Percentiles rank a stretch among this genome's conserved stretches.
Evolutionary conservation across 2,329 filamentous ascomycete species (phyloP).

Genomic region (Epichloe baconii): DNA sequence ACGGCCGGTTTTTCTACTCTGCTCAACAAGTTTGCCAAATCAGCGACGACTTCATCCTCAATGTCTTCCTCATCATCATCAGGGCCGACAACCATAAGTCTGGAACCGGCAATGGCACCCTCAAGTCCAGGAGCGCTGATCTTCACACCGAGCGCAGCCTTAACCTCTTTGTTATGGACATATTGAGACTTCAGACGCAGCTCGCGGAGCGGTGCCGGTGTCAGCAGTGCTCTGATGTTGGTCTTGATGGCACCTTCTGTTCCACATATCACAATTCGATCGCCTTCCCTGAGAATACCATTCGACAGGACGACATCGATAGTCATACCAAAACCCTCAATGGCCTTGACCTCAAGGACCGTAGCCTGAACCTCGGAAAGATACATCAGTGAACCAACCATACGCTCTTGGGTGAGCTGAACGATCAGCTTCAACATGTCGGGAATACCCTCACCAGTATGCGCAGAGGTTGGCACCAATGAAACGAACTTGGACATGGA

Average conservation of each 20-base stretch:
- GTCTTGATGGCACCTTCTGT: slow-evolving; percentile 93
- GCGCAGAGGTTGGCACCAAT: slow-evolving; percentile 91
- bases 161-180: slow-evolving; percentile 98
- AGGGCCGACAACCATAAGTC: slow-evolving; percentile 83
- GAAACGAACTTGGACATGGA: slow-evolving; percentile 90
- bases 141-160: slow-evolving; percentile 96
- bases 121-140: slow-evolving; percentile 94
- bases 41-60: slow-evolving; percentile 89
- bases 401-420: slow-evolving; percentile 87
- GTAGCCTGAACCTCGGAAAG: slow-evolving; percentile 95
- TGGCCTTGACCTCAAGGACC: slow-evolving; percentile 96
- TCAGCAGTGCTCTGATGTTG: slow-evolving; percentile 87
- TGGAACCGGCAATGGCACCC: slow-evolving; percentile 89
- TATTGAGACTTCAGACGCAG: slow-evolving; percentile 91
- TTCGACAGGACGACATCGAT: slow-evolving; percentile 96
- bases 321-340: slow-evolving; percentile 96
- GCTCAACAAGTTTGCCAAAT: slow-evolving; percentile 82
- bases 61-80: slow-evolving; percentile 96
- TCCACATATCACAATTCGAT: slow-evolving; percentile 88
- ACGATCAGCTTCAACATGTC: slow-evolving; percentile 96
- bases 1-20: slow-evolving; percentile 78
- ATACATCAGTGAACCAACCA: slow-evolving; percentile 97
- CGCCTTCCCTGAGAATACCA: slow-evolving; percentile 85
- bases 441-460: slow-evolving; percentile 97
- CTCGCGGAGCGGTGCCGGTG: slow-evolving; percentile 85